Conservation (phyloP, 345 rosid genomes). For the Brassica incana region DNA sequence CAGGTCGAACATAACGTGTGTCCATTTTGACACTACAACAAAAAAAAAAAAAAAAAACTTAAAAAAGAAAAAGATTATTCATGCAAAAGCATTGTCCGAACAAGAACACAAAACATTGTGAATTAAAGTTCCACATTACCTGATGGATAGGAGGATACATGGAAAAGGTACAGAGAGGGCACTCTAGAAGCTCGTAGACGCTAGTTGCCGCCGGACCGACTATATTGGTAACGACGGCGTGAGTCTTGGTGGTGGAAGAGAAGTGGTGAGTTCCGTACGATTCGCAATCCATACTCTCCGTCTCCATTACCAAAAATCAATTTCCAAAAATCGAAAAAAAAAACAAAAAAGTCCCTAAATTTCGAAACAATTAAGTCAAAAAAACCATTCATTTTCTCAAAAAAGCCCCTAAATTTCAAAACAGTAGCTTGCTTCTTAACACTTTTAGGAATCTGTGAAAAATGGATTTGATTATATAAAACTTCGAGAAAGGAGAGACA, state of each 20-base stretch:
- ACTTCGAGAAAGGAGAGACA: constrained; percentile 25
- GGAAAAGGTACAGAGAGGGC: constrained; percentile 92
- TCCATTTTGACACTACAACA: constrained; percentile 74
- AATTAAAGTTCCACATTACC: constrained; percentile 41
- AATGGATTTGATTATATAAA: constrained; percentile 22
- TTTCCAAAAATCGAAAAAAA: background rate
- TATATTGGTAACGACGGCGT: constrained; percentile 41
- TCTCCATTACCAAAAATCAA: constrained; percentile 51
- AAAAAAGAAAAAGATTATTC: background rate
- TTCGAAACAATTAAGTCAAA: background rate
- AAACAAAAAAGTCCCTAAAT: constrained; percentile 8
- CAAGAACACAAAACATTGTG: background rate
- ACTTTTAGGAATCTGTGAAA: constrained; percentile 24
- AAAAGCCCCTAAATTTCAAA: background rate
- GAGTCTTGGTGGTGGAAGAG: constrained; percentile 59
- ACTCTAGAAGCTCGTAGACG: constrained; percentile 92
- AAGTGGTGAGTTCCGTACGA: constrained; percentile 52
- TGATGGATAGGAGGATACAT: constrained; percentile 99
- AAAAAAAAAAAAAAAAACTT: background rate
- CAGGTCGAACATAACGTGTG: constrained; percentile 83
- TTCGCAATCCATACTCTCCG: constrained; percentile 76
- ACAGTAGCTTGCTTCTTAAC: constrained; percentile 38
- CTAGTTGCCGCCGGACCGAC: constrained; percentile 65
- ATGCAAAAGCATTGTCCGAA: no score
- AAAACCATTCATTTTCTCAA: background rate